Evolutionary conservation across 2,329 filamentous ascomycete genomes (phyloP).

Genomic region (Cladophialophora chaetospira): DNA sequence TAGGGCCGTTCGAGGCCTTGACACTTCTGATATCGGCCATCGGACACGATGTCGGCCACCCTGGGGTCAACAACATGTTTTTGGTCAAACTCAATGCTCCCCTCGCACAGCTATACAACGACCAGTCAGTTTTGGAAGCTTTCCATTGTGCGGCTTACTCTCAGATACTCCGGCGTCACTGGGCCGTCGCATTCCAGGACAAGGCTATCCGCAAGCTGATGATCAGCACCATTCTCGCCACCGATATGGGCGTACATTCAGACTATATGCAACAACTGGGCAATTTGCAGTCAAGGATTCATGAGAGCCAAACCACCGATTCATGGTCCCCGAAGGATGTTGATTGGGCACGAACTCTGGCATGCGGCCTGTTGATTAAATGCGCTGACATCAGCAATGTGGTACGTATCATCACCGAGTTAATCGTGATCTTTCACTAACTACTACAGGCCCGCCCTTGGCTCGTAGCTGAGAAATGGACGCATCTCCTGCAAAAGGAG

Average conservation of each 20-base stretch:
- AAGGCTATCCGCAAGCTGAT: conserved; percentile 81
- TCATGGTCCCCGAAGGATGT: conserved; percentile 75
- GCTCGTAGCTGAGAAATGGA: conserved; percentile 82
- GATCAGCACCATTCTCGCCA: conserved; percentile 96
- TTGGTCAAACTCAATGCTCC: conserved; percentile 88
- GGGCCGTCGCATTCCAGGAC: conserved; percentile 80
- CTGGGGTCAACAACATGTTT: conserved; percentile 97
- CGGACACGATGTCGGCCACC: conserved; percentile 95
- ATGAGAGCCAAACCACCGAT: conserved; percentile 64
- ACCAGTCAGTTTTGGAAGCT: conserved; percentile 92
- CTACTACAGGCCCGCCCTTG: conserved; percentile 73
- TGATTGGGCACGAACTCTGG: conserved; percentile 74
- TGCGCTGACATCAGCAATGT: conserved; percentile 99
- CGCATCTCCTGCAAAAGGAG: conserved; percentile 89
- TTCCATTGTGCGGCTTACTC: conserved; percentile 98
- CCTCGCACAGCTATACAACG: conserved; percentile 92
- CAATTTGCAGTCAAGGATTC: conserved; percentile 76
- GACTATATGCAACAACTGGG: conserved; percentile 91
- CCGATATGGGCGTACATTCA: conserved; percentile 96
- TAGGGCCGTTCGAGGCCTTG: conserved; percentile 85
- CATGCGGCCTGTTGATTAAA: conserved; percentile 93
- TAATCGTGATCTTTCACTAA: conserved; percentile 3
- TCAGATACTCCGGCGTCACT: conserved; percentile 89
- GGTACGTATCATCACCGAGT: conserved; percentile 57
- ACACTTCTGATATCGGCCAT: conserved; percentile 93